A percentile compares a stretch with the other conserved stretches of the same genome.
phyloP scores from a whole-genome alignment of 2,329 filamentous ascomycete species.

The Talaromyces sp. region DNA sequence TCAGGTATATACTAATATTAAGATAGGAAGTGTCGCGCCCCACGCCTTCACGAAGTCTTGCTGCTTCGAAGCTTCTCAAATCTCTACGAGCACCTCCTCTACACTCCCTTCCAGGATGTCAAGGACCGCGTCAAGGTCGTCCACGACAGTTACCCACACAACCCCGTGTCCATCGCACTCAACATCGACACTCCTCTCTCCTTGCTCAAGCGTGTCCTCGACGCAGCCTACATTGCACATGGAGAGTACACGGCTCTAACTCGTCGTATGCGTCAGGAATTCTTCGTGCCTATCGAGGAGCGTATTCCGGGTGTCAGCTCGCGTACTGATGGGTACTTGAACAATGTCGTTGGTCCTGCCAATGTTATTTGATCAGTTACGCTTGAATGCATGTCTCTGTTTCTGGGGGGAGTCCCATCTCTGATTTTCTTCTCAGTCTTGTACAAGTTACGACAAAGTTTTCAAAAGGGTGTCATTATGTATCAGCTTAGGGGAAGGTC shows the following conservation, averaged over 20 bases:
- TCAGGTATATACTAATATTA: background rate
- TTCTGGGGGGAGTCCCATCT: background rate
- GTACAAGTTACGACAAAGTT: background rate
- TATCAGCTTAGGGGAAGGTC: background rate
- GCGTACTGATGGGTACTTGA: conserved; percentile 9
- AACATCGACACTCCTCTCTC: conserved; percentile 10
- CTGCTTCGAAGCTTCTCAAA: background rate
- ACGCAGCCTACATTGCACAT: background rate
- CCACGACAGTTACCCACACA: background rate
- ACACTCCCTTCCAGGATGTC: conserved; percentile 5
- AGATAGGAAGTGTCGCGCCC: background rate
- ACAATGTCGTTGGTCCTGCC: conserved; percentile 8
- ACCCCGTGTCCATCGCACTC: background rate
- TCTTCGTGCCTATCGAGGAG: conserved; percentile 12
- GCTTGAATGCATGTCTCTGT: background rate
- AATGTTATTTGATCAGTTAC: conserved; percentile 12
- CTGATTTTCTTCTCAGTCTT: background rate
- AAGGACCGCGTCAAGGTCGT: conserved; percentile 3
- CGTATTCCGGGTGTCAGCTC: conserved; percentile 11
- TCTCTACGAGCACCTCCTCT: background rate
- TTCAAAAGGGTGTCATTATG: background rate
- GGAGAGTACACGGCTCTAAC: background rate
- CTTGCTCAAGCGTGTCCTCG: conserved; percentile 13
- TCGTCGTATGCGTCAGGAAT: conserved; percentile 4
- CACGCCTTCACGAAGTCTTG: conserved; percentile 3